These are phyloP conservation scores for Salix brachista DNA, from an alignment of 345 rosid genomes.

Conservation along the genomic window DNA sequence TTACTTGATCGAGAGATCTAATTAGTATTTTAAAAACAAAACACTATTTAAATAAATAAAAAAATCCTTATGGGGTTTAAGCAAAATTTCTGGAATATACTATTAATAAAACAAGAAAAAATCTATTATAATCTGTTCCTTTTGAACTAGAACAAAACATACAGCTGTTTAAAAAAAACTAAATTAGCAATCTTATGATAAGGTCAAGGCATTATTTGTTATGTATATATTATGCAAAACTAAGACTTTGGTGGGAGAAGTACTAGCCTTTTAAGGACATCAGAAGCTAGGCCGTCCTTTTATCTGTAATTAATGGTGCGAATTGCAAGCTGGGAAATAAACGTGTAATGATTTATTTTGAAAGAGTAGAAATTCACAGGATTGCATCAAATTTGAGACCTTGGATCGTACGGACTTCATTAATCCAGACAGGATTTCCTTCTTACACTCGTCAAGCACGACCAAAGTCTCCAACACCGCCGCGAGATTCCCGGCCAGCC, in stretches of 20 bases:
- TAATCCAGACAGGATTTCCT: conserved; percentile 4
- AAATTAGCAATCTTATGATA: too few relatives aligned
- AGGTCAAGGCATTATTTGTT: not conserved
- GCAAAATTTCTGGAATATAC: too few relatives aligned
- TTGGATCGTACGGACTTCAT: not conserved
- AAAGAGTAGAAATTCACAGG: not conserved
- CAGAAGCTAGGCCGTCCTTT: not conserved
- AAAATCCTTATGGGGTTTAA: too few relatives aligned
- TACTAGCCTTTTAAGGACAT: not conserved
- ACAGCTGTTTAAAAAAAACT: too few relatives aligned
- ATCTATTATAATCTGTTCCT: too few relatives aligned
- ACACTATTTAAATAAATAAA: too few relatives aligned
- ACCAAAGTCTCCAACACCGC: conserved; percentile 26
- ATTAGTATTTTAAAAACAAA: too few relatives aligned
- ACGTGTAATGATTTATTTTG: not conserved
- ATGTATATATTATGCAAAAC: not conserved
- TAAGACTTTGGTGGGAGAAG: not conserved
- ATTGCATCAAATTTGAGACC: not conserved
- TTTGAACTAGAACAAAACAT: too few relatives aligned
- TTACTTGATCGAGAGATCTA: too few relatives aligned
- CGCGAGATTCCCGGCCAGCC: conserved; percentile 39
- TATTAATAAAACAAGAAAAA: too few relatives aligned
- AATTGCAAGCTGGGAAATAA: not conserved
- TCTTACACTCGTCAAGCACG: conserved; percentile 15
- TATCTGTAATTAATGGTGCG: not conserved